phyloP scores from a whole-genome alignment of 2,329 filamentous ascomycete genomes.

The Diaporthe helianthi region DNA sequence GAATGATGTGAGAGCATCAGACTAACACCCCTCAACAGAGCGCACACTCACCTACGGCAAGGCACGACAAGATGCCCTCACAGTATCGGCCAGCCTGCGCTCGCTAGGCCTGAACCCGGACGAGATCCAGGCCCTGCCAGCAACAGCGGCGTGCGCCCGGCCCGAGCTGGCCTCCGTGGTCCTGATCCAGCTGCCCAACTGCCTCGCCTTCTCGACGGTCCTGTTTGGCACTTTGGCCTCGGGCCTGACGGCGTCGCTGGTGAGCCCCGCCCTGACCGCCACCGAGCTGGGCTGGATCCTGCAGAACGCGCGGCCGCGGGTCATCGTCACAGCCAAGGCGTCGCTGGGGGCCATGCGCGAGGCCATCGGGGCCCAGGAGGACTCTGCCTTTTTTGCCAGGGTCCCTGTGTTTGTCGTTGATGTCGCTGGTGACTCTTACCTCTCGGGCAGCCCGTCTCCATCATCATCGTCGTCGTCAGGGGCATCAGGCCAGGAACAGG shows the following conservation, averaged over 20 bases:
- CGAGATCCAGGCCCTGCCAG: constrained; percentile 45
- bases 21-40: constrained; percentile 39
- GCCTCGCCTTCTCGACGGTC: constrained; percentile 47
- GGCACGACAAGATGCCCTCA: constrained; percentile 45
- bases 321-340: constrained; percentile 46
- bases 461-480: neutral
- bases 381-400: constrained; percentile 42
- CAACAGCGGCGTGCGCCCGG: constrained; percentile 47
- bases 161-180: constrained; percentile 51
- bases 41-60: constrained; percentile 46
- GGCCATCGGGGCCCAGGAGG: constrained; percentile 45
- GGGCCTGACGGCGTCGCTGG: constrained; percentile 49
- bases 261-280: constrained; percentile 48
- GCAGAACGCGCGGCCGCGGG: constrained; percentile 48
- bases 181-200: constrained; percentile 52
- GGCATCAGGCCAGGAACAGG: constrained; percentile 44
- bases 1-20: neutral
- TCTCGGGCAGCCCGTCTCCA: constrained; percentile 30
- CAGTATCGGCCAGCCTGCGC: constrained; percentile 46
- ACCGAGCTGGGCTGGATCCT: constrained; percentile 51
- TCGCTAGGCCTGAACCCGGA: constrained; percentile 47
- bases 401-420: constrained; percentile 68
- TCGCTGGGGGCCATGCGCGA: constrained; percentile 44
- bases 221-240: constrained; percentile 49
- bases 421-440: constrained; percentile 45